Percentiles rank a stretch among this genome's conserved stretches.
phyloP scores from a whole-genome alignment of 1,284 basidiomycete genomes.

The Cutaneotrichosporon cavernicola region DNA sequence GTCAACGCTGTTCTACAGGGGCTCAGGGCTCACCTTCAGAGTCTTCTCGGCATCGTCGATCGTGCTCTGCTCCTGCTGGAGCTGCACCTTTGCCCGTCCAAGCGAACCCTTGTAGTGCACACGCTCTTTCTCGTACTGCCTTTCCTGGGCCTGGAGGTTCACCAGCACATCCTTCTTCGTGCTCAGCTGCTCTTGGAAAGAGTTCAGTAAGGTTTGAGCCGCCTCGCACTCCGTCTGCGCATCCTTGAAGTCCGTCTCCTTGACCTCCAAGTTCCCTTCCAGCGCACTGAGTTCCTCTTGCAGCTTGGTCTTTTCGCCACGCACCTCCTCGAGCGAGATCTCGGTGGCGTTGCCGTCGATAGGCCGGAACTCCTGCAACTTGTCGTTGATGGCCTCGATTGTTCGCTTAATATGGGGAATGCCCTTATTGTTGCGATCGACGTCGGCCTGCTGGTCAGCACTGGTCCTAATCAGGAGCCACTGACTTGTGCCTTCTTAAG shows the following conservation, averaged over 20 bases:
- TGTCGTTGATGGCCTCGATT: conserved; percentile 5
- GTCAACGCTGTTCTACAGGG: background rate
- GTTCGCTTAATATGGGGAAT: background rate
- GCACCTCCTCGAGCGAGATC: conserved; percentile 4
- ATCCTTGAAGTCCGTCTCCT: background rate
- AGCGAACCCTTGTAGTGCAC: conserved; percentile 1
- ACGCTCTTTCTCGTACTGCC: background rate
- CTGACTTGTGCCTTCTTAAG: conserved; percentile 8
- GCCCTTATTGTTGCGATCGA: background rate
- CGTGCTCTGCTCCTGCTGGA: background rate
- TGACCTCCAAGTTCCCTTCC: background rate
- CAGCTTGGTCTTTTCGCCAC: background rate
- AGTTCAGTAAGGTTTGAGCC: conserved; percentile 64
- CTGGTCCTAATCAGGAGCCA: background rate
- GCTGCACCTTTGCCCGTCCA: background rate
- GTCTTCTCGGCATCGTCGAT: background rate
- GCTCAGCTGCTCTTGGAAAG: conserved; percentile 51
- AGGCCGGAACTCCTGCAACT: conserved; percentile 1
- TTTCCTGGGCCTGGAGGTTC: background rate
- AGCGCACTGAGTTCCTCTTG: background rate
- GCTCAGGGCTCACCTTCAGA: background rate
- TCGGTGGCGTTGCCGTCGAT: conserved; percentile 13
- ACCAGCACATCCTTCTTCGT: background rate
- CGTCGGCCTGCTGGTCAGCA: conserved; percentile 10
- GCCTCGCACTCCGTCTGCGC: conserved; percentile 56